Evolutionary conservation across 2,329 filamentous ascomycete genomes (phyloP).

Genomic region (Aureobasidium sp.): DNA sequence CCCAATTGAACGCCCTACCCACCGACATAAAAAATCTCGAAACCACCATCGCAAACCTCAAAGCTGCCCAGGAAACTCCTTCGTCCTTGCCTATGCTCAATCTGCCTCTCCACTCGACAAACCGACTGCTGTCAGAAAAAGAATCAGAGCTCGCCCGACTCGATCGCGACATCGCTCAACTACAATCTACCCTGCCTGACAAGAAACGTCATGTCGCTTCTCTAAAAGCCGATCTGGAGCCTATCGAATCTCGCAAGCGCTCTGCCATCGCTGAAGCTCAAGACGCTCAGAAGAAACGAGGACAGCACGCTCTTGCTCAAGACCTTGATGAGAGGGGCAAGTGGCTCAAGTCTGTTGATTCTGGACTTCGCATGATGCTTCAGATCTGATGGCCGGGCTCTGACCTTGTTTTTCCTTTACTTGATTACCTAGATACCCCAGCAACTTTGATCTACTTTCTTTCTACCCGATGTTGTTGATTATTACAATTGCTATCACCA

Average conservation of each 20-base stretch:
- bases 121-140: constrained; percentile 32
- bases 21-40: constrained; percentile 46
- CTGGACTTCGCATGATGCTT: constrained; percentile 54
- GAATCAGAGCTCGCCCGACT: constrained; percentile 36
- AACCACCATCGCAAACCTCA: constrained; percentile 42
- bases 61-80: constrained; percentile 29
- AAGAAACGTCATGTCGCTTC: constrained; percentile 62
- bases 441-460: background rate
- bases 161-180: constrained; percentile 38
- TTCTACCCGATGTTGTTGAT: background rate
- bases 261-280: constrained; percentile 60
- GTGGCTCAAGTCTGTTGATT: constrained; percentile 67
- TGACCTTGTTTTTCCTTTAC: background rate
- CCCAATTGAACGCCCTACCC: constrained; percentile 46
- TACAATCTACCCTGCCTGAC: constrained; percentile 55
- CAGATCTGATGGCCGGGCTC: constrained; percentile 36
- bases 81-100: constrained; percentile 35
- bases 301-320: constrained; percentile 54
- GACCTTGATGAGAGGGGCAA: constrained; percentile 68
- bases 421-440: background rate
- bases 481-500: background rate
- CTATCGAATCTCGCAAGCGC: constrained; percentile 59
- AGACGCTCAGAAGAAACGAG: constrained; percentile 62
- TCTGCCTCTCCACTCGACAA: constrained; percentile 39
- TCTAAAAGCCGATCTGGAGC: constrained; percentile 59